A percentile compares a stretch with the other conserved stretches of the same genome.
These are phyloP conservation scores for Xylaria curta DNA, from an alignment of 495 filamentous ascomycete genomes.

Conservation along the genomic window DNA sequence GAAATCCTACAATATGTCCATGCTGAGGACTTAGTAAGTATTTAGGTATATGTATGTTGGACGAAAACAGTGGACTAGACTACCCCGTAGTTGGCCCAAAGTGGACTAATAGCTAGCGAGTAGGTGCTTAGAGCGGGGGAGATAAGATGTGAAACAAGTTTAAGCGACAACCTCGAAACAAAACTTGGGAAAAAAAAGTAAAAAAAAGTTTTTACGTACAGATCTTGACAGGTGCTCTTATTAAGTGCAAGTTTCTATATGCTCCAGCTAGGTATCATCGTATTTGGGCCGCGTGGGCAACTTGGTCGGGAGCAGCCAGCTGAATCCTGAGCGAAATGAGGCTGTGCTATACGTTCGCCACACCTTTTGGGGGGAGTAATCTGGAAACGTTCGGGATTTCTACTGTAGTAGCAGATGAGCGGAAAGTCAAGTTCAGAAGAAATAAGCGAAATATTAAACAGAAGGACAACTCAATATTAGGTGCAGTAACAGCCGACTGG, in stretches of 20 bases:
- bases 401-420: too few species aligned
- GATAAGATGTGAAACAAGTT: conserved; percentile 1
- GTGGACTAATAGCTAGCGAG: not conserved
- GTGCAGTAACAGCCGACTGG: not conserved
- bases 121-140: not conserved
- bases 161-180: conserved; percentile 2
- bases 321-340: not conserved
- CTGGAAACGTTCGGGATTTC: too few species aligned
- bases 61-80: not conserved
- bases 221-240: not conserved
- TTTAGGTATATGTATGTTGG: too few species aligned
- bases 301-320: conserved; percentile 10
- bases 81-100: not conserved
- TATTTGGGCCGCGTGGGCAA: conserved; percentile 6
- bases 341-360: conserved; percentile 19
- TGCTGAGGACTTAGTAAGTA: not conserved
- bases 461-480: not conserved
- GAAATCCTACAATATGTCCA: conserved; percentile 2
- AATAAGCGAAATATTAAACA: not conserved
- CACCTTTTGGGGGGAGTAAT: not conserved
- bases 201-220: conserved; percentile 12
- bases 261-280: not conserved
- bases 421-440: not conserved
- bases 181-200: too few species aligned
- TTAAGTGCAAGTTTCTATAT: not conserved